Evolutionary conservation across 148 eudicot species (phyloP).

Genomic region (Spergularia bocconei): DNA sequence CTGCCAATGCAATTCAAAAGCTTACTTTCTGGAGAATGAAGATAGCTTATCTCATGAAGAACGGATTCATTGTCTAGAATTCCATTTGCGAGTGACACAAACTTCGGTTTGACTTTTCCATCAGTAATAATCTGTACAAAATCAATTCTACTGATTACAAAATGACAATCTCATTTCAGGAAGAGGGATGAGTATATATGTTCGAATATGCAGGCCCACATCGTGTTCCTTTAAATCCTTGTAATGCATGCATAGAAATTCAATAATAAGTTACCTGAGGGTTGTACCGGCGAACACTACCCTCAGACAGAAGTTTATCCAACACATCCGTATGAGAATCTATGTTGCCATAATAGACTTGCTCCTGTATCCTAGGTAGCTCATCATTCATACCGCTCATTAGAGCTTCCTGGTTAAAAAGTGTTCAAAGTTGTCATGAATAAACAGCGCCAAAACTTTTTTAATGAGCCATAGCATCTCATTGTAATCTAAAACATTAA

Average conservation of each 20-base stretch:
- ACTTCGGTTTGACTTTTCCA: slow-evolving; percentile 75
- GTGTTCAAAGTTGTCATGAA: slow-evolving; percentile 1
- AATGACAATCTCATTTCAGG: not conserved
- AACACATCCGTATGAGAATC: slow-evolving; percentile 80
- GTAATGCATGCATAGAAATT: not conserved
- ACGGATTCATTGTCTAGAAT: slow-evolving; percentile 64
- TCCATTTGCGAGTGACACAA: slow-evolving; percentile 63
- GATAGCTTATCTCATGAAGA: slow-evolving; percentile 58
- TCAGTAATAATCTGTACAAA: slow-evolving; percentile 70
- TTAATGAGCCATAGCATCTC: slow-evolving; percentile 6
- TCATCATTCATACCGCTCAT: slow-evolving; percentile 90
- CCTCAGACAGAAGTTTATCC: slow-evolving; percentile 85
- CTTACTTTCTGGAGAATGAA: slow-evolving; percentile 91
- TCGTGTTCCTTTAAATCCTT: not conserved
- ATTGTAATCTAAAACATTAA: slow-evolving; percentile 6
- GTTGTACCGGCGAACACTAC: slow-evolving; percentile 86
- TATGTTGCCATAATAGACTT: slow-evolving; percentile 92
- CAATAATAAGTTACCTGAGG: slow-evolving; percentile 59
- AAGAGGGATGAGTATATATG: not conserved
- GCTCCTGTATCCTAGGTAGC: slow-evolving; percentile 95
- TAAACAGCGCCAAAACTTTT: not conserved
- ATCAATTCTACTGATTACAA: slow-evolving; percentile 2
- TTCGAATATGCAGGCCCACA: not conserved
- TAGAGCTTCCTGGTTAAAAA: slow-evolving; percentile 60
- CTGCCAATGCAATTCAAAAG: slow-evolving; percentile 15